Evolutionary conservation across 225 moss, liverwort and hornwort species (phyloP), one percentile per base, ranked within the genome.

Genomic region (Pseudisothecium myosuroides): DNA sequence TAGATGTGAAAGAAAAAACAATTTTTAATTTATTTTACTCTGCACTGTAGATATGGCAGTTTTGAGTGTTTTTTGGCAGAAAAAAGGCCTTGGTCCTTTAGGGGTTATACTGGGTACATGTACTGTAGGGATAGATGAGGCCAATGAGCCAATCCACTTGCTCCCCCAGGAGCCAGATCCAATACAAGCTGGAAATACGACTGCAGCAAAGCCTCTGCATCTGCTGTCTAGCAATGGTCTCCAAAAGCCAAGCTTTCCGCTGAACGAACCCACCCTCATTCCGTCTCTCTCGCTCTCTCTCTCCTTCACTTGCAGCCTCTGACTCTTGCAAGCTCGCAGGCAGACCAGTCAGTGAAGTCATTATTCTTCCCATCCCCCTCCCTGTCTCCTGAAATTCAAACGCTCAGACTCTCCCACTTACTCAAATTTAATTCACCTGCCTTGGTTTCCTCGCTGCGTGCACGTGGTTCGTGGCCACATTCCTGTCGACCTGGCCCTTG

Each of bases 221-320:
- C 52, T 52, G 4, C 83, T 69, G 61, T 68, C 83, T 59, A 60
- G 86, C 77, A 8, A 36, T 69, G 76, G 62, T 76, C 32, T 31
- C 83, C 32, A 47, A 83, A 91, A 83, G 91, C 91, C 89, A 78
- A n/a, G 68, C 63, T 89, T 91, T 89, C 47, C 86, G 83, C 86
- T 61, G 34, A 67, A 63, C 65, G 50, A 22, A 29, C 55, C 58
- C 77, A 37, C 59, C 45, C 58, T 32, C n/a, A n/a, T n/a, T n/a
- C 74, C 10, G 16, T n/a, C 11, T 61, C 17, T 28, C 37, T 9
- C 85, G 9, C 78, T 45, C 32, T 34, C 60, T 58, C 80, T 59
- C 31, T 20, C 54, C 5, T 17, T 7, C 54, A 17, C 37, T 37
- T 87, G 87, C 87, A 80, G 65, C 43, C 34, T 66, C 64, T 52